Conservation (phyloP, 2,329 filamentous ascomycete genomes). For the Whalleya microplaca region DNA sequence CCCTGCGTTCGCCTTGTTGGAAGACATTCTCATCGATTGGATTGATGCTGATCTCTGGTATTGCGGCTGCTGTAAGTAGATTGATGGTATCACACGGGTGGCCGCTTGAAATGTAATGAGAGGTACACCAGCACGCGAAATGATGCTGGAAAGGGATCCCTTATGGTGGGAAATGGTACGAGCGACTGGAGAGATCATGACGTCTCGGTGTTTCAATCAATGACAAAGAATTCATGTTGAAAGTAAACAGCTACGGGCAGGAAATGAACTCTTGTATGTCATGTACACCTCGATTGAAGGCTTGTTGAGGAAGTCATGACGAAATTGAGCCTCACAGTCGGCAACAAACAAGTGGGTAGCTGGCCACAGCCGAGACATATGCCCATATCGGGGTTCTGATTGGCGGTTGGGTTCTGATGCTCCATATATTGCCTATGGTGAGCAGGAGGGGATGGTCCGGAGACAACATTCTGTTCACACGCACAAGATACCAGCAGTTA, state of each 20-base stretch:
- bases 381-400: no score
- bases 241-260: background rate
- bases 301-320: slow-evolving; percentile 20
- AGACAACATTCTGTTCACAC: no score
- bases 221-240: slow-evolving; percentile 10
- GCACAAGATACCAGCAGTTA: no score
- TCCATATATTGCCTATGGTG: no score
- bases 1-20: slow-evolving; percentile 32
- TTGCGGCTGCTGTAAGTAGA: slow-evolving; percentile 1
- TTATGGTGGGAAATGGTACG: slow-evolving; percentile 22
- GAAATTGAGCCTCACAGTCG: slow-evolving; percentile 14
- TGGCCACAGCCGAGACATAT: slow-evolving; percentile 1
- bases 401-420: no score
- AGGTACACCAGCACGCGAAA: slow-evolving; percentile 7
- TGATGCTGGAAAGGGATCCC: slow-evolving; percentile 12
- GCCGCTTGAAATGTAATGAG: background rate
- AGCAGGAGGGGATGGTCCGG: no score
- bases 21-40: slow-evolving; percentile 30
- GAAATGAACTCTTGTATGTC: slow-evolving; percentile 6
- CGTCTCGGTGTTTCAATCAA: slow-evolving; percentile 24
- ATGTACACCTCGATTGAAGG: background rate
- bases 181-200: slow-evolving; percentile 29
- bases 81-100: slow-evolving; percentile 1
- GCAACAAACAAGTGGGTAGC: slow-evolving; percentile 4
- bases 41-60: background rate